Base-by-base conservation (phyloP, 805 yeast species). In the Candida boidinii region DNA sequence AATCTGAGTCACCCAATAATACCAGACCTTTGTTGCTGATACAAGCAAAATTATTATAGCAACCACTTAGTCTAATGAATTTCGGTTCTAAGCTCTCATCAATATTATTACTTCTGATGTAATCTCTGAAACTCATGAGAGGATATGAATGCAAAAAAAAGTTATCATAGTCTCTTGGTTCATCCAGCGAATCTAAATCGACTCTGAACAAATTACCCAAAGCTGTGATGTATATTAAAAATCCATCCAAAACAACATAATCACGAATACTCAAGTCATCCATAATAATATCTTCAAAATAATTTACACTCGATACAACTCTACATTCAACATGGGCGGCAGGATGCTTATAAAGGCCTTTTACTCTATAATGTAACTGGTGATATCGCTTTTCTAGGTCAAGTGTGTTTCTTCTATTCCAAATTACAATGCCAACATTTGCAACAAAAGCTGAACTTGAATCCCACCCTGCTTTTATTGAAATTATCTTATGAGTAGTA, bases 391-490 rank as follows among this genome's bases (percentile, higher is more conserved):
- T n/a, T n/a, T n/a, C n/a, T n/a, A n/a, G n/a, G n/a, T n/a, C 21
- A 12, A 9, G 11, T 17, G 20, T 14, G 2, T 26, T 43, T 28
- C 73, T 44, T 1, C 48, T 31, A 27, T 58, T 62, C 88, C 88
- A 79, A 13, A 71, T 62, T 0, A 77, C 64, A 17, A 82, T 49
- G 0, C 88, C 86, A 30, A 66, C 56, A 6, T 56, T 55, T 14
- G 58, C 57, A 3, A 76, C 53, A 30, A 64, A 59, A 16, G 72
- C 71, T 26, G 73, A 70, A 32, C 73, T 69, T 12, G 67, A 51
- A 37, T 70, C 66, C 90, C 90, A 81, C 0, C 90, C 92, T n/a
- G 84, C 78, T 10, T 64, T 62, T 8, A 76, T 65, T 40, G 67
- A 70, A 18, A 61, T 35, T 9, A 71, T 62, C 9, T 35, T 26